A percentile compares a stretch with the other conserved stretches of the same genome.
These are phyloP conservation scores for Wickerhamomyces canadensis DNA, from an alignment of 805 yeast genomes.

Conservation along the genomic window DNA sequence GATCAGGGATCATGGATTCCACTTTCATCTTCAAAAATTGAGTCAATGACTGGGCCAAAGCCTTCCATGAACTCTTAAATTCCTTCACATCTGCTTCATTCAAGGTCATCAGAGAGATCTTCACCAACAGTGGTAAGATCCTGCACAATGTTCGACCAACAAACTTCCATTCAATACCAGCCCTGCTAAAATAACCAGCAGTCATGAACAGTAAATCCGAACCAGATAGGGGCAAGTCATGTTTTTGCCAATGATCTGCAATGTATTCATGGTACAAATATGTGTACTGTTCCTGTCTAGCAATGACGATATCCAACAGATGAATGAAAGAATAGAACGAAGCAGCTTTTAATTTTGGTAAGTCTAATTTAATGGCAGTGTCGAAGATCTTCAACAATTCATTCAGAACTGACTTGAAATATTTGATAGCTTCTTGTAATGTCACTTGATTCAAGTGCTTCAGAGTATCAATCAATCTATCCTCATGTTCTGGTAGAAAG, in stretches of 20 bases:
- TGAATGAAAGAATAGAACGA: slow-evolving; percentile 55
- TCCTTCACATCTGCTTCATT: slow-evolving; percentile 15
- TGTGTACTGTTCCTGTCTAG: slow-evolving; percentile 59
- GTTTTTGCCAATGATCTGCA: slow-evolving; percentile 20
- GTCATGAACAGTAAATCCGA: slow-evolving; percentile 41
- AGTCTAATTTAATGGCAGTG: slow-evolving; percentile 16
- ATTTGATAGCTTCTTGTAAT: slow-evolving; percentile 46
- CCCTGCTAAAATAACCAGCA: slow-evolving; percentile 41
- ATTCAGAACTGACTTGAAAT: slow-evolving; percentile 52
- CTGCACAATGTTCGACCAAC: slow-evolving; percentile 62
- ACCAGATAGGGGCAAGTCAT: slow-evolving; percentile 45
- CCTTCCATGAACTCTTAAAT: slow-evolving; percentile 24
- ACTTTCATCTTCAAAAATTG: slow-evolving; percentile 43
- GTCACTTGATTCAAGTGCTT: slow-evolving; percentile 48
- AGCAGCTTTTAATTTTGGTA: slow-evolving; percentile 26
- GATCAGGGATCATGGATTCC: slow-evolving; percentile 51
- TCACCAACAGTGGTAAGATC: slow-evolving; percentile 45
- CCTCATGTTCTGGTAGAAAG: slow-evolving; percentile 33
- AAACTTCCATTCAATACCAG: slow-evolving; percentile 53
- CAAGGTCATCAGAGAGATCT: slow-evolving; percentile 30
- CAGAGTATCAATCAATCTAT: slow-evolving; percentile 42
- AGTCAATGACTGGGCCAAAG: slow-evolving; percentile 29
- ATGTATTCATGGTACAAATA: slow-evolving; percentile 50
- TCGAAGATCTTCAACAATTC: slow-evolving; percentile 32
- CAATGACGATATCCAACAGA: slow-evolving; percentile 55